Evolutionary conservation across 331 rosid genomes (phyloP).

Genomic region (Pyracantha coccinea): DNA sequence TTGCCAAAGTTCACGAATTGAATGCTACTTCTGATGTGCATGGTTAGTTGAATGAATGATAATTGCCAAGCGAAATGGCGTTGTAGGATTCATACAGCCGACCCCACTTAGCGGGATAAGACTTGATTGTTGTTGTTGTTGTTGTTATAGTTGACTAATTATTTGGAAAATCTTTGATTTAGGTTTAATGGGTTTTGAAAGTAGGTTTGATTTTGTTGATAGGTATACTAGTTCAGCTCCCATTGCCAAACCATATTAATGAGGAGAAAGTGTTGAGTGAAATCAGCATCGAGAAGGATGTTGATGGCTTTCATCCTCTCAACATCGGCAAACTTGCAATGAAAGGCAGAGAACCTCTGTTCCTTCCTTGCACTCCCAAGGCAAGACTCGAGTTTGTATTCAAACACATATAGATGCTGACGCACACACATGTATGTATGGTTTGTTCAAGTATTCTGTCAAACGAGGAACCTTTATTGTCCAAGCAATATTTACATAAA

Average conservation of each 20-base stretch:
- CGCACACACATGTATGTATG: neutral
- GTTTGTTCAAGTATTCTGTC: neutral
- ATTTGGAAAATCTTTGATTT: neutral
- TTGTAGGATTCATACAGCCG: too few species aligned
- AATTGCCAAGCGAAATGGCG: too few species aligned
- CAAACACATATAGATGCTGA: neutral
- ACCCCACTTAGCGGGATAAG: too few species aligned
- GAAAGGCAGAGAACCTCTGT: constrained; percentile 90
- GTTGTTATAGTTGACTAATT: too few species aligned
- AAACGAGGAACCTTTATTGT: neutral
- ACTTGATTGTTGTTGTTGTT: too few species aligned
- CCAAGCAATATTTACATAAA: neutral
- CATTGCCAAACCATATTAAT: constrained; percentile 79
- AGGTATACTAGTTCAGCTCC: constrained; percentile 96
- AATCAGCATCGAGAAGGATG: constrained; percentile 84
- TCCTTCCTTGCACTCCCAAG: constrained; percentile 92
- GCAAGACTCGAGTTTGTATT: constrained; percentile 20
- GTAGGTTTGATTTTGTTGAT: constrained; percentile 1
- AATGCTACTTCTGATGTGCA: constrained; percentile 68
- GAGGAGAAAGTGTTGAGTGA: constrained; percentile 73
- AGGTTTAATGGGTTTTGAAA: neutral
- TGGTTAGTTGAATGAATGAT: constrained; percentile 26
- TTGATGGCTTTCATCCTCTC: constrained; percentile 94
- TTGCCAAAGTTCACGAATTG: constrained; percentile 51
- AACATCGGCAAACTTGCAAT: constrained; percentile 92